Base-by-base conservation (phyloP, 352 stramenopile genomes). In the Albugo laibachii region DNA sequence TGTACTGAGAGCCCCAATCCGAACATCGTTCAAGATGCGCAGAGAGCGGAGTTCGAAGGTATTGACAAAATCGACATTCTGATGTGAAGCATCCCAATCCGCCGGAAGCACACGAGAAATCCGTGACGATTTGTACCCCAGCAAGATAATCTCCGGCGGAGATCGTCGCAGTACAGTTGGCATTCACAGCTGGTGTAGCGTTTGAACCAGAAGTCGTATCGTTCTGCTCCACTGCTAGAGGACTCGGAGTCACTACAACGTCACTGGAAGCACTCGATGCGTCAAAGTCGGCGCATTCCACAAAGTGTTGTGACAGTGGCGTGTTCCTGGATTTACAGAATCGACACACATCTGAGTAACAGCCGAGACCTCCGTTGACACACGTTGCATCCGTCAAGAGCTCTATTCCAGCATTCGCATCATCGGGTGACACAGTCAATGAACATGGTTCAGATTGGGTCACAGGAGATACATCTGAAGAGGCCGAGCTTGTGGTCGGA, bases 271-370 rank as follows among this genome's bases (percentile, higher is more conserved):
- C 24, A 31, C 8, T 8, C 24, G 24, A 10, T 31, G 24, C 24
- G 8, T 31, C 8, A 43, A 43, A 19, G 16, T 43, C 16, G 8
- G 38, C 20, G 8, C 64, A 75, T 0, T 40, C 55, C 14, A 69
- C 16, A 12, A 66, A 52, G 16, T 55, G 45, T 6, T 39, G 44
- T 5, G 65, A 73, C 27, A 69, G 53, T 10, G 48, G 36, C 3
- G 60, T 73, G 20, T 66, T 50, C 3, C 56, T 48, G 6, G 54
- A 43, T 40, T 67, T 65, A 45, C 65, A 76, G 43, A 66, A 69
- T 5, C 61, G 60, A 45, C 63, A 72, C 1, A 61, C 52, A 24
- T 31, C 48, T 18, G 59, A 61, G 34, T 63, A 59, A 24, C 63
- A 72, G 5, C 63, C 63, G 21, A 63, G 12, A 13, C 57, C 62